Conservation (phyloP, 495 filamentous ascomycete genomes). For the Penicillium taxi region DNA sequence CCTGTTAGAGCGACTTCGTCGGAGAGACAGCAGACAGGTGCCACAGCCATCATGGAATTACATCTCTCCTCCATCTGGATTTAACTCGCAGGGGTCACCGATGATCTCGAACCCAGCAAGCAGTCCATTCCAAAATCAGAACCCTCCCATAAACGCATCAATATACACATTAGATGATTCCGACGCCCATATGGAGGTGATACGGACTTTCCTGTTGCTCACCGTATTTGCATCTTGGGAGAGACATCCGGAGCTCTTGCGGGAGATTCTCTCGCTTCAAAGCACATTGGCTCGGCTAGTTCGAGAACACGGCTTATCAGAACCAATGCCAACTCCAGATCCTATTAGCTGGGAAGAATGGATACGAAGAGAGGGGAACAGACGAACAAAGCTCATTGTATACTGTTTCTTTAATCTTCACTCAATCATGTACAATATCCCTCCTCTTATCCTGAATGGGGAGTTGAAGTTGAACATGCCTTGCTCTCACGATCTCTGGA, state of each 20-base stretch:
- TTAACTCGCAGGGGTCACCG: conserved; percentile 33
- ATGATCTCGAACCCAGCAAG: conserved; percentile 32
- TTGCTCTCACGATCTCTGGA: conserved; percentile 45
- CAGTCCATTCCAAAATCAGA: conserved; percentile 31
- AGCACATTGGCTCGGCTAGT: conserved; percentile 44
- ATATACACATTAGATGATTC: conserved; percentile 38
- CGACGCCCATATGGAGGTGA: conserved; percentile 45
- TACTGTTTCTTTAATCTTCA: conserved; percentile 51
- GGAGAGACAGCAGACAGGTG: conserved; percentile 39
- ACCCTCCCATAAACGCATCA: conserved; percentile 25
- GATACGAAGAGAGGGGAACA: conserved; percentile 41
- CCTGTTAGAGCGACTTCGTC: conserved; percentile 38
- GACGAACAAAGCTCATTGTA: conserved; percentile 45
- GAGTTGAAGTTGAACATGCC: conserved; percentile 46
- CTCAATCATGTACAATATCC: conserved; percentile 48
- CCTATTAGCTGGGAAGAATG: conserved; percentile 44
- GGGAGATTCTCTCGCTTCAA: conserved; percentile 43
- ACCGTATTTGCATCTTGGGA: conserved; percentile 49
- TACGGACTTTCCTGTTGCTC: conserved; percentile 40
- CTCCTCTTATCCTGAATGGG: conserved; percentile 43
- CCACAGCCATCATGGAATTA: conserved; percentile 39
- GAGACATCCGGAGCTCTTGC: conserved; percentile 40
- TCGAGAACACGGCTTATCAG: conserved; percentile 40
- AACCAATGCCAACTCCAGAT: conserved; percentile 24
- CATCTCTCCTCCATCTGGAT: conserved; percentile 31